phyloP scores from a whole-genome alignment of 768 basidiomycete species.

The Coprinellus micaceus region DNA sequence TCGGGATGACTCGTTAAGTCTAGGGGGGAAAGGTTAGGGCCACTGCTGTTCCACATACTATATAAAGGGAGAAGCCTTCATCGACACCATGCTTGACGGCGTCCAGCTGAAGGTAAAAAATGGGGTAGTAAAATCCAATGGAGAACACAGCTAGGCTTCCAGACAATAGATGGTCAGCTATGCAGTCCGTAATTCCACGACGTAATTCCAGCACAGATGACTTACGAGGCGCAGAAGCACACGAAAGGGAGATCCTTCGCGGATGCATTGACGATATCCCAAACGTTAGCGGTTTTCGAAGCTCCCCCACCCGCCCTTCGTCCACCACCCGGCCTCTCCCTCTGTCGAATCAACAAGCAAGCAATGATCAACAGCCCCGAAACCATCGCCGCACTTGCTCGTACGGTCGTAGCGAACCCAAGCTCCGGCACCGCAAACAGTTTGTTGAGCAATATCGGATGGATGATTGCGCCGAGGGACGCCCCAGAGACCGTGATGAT shows the following conservation, averaged over 20 bases:
- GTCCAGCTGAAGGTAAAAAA: constrained; percentile 41
- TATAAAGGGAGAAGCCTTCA: constrained; percentile 36
- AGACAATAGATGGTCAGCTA: too few species aligned
- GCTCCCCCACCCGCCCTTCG: not conserved
- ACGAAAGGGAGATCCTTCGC: constrained; percentile 8
- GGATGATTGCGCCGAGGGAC: constrained; percentile 32
- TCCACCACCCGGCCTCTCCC: not conserved
- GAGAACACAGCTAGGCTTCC: constrained; percentile 20
- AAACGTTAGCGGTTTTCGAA: not conserved
- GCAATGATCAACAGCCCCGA: constrained; percentile 14
- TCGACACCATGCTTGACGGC: constrained; percentile 29
- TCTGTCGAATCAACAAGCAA: constrained; percentile 9
- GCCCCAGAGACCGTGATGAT: constrained; percentile 28
- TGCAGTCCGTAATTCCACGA: too few species aligned
- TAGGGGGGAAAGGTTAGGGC: not conserved
- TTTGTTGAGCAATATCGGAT: constrained; percentile 53
- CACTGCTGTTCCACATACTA: constrained; percentile 20
- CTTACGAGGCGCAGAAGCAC: constrained; percentile 8
- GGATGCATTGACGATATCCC: constrained; percentile 4
- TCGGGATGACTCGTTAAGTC: not conserved
- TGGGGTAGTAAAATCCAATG: constrained; percentile 28
- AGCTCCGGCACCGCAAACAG: constrained; percentile 21
- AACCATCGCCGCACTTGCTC: constrained; percentile 17
- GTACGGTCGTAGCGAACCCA: constrained; percentile 14
- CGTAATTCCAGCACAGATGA: too few species aligned